Evolutionary conservation across 805 yeast genomes (phyloP), one percentile per base, ranked within the genome.

Genomic region (Metschnikowia peoriensis): DNA sequence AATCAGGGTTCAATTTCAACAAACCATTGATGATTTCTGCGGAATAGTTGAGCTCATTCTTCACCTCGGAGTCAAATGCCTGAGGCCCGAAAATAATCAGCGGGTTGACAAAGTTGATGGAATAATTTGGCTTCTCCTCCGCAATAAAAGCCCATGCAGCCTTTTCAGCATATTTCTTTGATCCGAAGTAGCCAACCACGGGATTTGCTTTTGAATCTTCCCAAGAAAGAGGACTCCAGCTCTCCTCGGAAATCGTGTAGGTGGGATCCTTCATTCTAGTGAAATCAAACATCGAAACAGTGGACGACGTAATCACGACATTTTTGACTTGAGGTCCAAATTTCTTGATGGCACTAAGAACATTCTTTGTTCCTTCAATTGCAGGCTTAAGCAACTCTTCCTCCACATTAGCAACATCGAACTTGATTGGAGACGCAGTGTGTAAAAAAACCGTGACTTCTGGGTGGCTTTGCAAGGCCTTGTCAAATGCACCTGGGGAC

Each of bases 221-320:
- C 60, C 57, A 55, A 9, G 60, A 48, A 45, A 59, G 47, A 3
- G 48, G 45, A 49, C 52, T 56, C 62, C 62, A 59, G 22, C 52
- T 14, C 5, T 46, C 46, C 49, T 63, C 66, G 46, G 49, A 52
- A 38, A 47, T 28, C 6, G 39, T 41, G 29, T 28, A 34, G 28
- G 38, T 22, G 6, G 61, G 54, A 40, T 57, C 58, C 4, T 17
- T 35, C 41, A 53, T 56, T 5, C 41, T 38, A 5, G 42, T 51
- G n/a, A 47, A 44, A 27, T 57, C 38, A 6, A 68, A 48, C 38
- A 82, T 67, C 0, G 88, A 80, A 16, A 85, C 85, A 58, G 70
- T 72, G 0, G 88, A 83, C 2, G 85, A 76, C 22, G 83, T 71
- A 41, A 77, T 57, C 38, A 80, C 81, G 4, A 80, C 76, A 12